A percentile compares a stretch with the other conserved stretches of the same genome.
Evolutionary conservation across 352 stramenopile species (phyloP).

Genomic region (Aphanomyces invadans): DNA sequence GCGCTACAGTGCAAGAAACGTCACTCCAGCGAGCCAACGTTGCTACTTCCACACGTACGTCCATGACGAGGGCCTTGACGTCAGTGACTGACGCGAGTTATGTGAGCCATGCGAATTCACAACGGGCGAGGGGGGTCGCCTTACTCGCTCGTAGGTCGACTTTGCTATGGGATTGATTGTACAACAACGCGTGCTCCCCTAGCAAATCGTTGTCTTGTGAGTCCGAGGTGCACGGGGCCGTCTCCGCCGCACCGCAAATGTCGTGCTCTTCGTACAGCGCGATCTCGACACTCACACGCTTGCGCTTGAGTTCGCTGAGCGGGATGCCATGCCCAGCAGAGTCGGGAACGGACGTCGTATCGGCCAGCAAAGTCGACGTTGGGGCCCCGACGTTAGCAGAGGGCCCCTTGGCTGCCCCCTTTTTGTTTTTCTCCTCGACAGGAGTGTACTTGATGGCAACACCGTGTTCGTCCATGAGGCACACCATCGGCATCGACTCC

Average conservation of each 20-base stretch:
- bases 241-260: conserved; percentile 52
- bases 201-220: too few species aligned
- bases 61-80: conserved; percentile 71
- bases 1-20: conserved; percentile 29
- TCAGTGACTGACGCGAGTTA: too few species aligned
- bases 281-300: conserved; percentile 54
- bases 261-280: conserved; percentile 77
- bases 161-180: conserved; percentile 47
- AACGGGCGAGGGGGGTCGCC: too few species aligned
- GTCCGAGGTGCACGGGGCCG: too few species aligned
- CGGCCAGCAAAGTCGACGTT: too few species aligned
- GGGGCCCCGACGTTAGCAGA: conserved; percentile 28
- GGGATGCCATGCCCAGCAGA: conserved; percentile 12
- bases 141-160: conserved; percentile 50
- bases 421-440: conserved; percentile 35
- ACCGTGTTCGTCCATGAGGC: conserved; percentile 57
- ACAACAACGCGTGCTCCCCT: conserved; percentile 29
- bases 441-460: conserved; percentile 43
- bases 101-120: too few species aligned
- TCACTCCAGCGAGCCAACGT: too few species aligned
- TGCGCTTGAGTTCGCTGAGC: conserved; percentile 32
- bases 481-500: conserved; percentile 60
- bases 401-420: not conserved
- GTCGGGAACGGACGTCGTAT: conserved; percentile 27
- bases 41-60: conserved; percentile 54